Conservation (phyloP, 352 stramenopile species). For the Pseudoperonospora humuli region DNA sequence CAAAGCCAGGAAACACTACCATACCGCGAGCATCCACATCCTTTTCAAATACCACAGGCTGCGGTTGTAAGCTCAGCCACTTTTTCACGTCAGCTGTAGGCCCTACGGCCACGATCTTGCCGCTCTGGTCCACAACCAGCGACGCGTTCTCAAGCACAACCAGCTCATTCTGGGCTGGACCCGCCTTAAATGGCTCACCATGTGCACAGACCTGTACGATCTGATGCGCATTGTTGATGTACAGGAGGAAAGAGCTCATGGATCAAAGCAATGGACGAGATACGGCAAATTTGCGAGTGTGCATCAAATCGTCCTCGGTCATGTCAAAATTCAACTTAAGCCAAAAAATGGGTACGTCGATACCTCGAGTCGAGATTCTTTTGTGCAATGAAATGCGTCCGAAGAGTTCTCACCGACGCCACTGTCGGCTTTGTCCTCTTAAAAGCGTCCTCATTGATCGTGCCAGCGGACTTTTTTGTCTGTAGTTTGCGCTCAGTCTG, state of each 20-base stretch:
- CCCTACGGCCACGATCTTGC: conserved; percentile 59
- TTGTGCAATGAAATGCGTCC: too few species aligned
- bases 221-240: conserved; percentile 51
- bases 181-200: conserved; percentile 56
- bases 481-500: too few species aligned
- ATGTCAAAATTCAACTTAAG: conserved; percentile 16
- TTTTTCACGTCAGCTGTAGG: conserved; percentile 42
- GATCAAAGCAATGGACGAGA: too few species aligned
- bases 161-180: conserved; percentile 51
- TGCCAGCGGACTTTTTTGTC: too few species aligned
- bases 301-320: conserved; percentile 11
- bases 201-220: conserved; percentile 69
- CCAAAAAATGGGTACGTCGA: conserved; percentile 8
- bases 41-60: conserved; percentile 62
- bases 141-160: conserved; percentile 51
- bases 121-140: conserved; percentile 43
- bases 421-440: too few species aligned
- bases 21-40: conserved; percentile 59
- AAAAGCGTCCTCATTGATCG: too few species aligned
- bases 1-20: conserved; percentile 69
- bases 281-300: conserved; percentile 16
- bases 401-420: not conserved
- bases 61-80: conserved; percentile 44
- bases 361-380: too few species aligned
- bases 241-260: conserved; percentile 72